Evolutionary conservation across 345 rosid genomes (phyloP), one percentile per base, ranked within the genome.

Genomic region (Eutrema heterophyllum): DNA sequence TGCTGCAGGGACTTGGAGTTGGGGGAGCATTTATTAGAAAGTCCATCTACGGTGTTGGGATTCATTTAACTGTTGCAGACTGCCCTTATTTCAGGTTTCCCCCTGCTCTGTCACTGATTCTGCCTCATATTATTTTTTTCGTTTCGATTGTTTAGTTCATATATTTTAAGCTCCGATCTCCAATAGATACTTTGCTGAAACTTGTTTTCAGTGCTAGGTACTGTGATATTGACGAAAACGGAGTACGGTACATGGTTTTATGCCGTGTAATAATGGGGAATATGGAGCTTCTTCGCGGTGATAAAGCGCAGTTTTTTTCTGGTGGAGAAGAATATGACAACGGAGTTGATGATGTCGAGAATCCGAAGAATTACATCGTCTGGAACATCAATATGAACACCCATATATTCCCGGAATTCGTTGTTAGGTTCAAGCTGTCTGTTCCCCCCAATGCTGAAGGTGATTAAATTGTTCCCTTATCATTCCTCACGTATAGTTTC

Each of bases 231-330:
- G 99, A 95, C 73, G 94, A 92, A 87, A 86, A 85, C 57, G 98
- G 90, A 16, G 81, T 87, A 11, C 84, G 74, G 12, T 72, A 90
- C 76, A 65, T 95, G 80, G 79, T 92, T 38, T 79, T 88, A 15
- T 92, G 98, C 53, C 92, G 92, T 73, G 91, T 92, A 58, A 87
- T 95, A 77, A 72, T 92, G 97, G 99, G 99, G 67, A 90, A 81
- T 10, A 85, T 87, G 86, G 99, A 92, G 81, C 84, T 62, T 69
- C 78, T 95, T 63, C 65, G 74, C 57, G 81, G 84, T 77, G 94
- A 87, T 70, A 83, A 81, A 53, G 75, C 58, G 4, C 92, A 86
- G 65, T 83, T 66, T 61, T 85, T 78, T 78, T 91, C 98, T 50
- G 88, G 91, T 49, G 85, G 84, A 45, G 84, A 81, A 68, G 80